phyloP scores from a whole-genome alignment of 148 eudicot genomes.

The Persicaria maculosa region DNA sequence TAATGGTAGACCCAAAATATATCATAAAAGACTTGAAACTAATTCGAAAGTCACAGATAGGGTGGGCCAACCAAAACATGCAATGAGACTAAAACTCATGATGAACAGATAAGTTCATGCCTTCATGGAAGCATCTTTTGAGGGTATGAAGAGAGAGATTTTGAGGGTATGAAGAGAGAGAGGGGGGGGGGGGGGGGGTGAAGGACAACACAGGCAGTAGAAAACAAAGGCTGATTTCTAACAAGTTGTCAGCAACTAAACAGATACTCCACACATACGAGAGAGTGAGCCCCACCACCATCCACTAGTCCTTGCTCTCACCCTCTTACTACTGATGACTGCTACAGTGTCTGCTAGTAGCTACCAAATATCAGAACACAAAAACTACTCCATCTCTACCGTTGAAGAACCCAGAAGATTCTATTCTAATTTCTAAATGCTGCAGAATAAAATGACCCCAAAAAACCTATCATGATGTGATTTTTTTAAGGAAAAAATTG shows the following conservation, averaged over 20 bases:
- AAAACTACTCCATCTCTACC: not conserved
- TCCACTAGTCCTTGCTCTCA: not conserved
- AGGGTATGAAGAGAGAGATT: not conserved
- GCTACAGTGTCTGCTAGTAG: no score
- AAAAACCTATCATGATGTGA: no score
- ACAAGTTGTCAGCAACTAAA: conserved; percentile 4
- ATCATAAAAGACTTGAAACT: not conserved
- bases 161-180: not conserved
- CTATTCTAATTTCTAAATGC: not conserved
- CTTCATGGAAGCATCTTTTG: conserved; percentile 2
- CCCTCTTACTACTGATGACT: not conserved
- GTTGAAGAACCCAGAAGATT: not conserved
- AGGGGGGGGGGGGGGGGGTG: not conserved
- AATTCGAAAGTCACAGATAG: not conserved
- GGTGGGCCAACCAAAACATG: not conserved
- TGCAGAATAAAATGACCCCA: not conserved
- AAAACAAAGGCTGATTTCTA: conserved; percentile 1
- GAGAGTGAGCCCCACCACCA: not conserved
- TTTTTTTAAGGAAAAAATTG: no score
- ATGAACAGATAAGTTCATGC: conserved; percentile 4
- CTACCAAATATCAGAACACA: not conserved
- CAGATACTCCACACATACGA: not conserved
- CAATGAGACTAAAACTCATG: not conserved
- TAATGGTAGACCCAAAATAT: not conserved
- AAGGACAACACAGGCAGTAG: not conserved